These are phyloP conservation scores for Populus hybrid DNA, from an alignment of 441 rosid species.

Conservation along the genomic window DNA sequence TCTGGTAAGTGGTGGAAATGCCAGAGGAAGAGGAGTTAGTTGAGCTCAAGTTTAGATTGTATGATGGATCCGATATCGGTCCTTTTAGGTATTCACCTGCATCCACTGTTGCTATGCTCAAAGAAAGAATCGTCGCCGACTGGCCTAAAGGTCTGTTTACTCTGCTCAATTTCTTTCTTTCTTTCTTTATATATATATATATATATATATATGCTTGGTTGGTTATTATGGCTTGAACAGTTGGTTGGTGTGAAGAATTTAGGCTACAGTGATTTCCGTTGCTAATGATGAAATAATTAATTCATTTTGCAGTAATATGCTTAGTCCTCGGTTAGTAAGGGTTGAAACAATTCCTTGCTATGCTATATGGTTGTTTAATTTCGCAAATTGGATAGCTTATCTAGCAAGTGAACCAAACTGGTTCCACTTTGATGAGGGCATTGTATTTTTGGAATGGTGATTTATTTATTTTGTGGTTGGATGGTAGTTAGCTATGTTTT, in stretches of 20 bases:
- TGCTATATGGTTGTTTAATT: neutral
- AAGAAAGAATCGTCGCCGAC: slow-evolving; percentile 67
- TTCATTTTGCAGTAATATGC: neutral
- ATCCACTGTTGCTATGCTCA: slow-evolving; percentile 67
- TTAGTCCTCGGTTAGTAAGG: no score
- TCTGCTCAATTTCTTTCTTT: neutral
- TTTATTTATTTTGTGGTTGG: neutral
- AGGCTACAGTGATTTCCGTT: neutral
- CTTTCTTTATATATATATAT: neutral
- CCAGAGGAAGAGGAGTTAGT: slow-evolving; percentile 61
- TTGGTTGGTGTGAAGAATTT: neutral
- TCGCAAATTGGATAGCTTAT: neutral
- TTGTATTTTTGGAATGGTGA: neutral
- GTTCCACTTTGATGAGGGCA: neutral
- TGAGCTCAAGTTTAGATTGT: slow-evolving; percentile 75
- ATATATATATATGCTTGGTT: neutral
- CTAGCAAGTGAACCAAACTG: neutral
- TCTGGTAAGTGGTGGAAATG: slow-evolving; percentile 38
- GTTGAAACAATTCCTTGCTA: neutral
- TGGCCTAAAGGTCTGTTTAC: slow-evolving; percentile 76
- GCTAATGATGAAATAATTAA: neutral
- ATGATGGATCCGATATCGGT: slow-evolving; percentile 88
- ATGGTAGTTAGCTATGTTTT: neutral
- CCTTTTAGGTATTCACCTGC: slow-evolving; percentile 75
- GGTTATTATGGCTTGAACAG: neutral